phyloP scores from a whole-genome alignment of 139 green algal genomes.

The Volvox reticuliferus region DNA sequence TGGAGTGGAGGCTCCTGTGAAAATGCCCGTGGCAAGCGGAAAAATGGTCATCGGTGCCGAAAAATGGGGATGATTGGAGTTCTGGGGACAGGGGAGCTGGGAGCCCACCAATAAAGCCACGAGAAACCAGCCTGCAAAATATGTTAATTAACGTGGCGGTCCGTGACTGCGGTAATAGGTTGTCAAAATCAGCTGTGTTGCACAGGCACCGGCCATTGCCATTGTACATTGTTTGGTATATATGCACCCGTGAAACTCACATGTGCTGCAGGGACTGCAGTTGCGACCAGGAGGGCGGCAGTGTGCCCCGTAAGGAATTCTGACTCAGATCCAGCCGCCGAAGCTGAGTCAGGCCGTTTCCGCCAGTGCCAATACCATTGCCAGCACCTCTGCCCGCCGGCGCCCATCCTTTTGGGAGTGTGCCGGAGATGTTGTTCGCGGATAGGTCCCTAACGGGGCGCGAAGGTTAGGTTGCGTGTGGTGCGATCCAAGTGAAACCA shows the following conservation, averaged over 20 bases:
- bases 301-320: slow-evolving; percentile 3
- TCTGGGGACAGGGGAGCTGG: too few species aligned
- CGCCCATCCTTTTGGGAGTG: neutral
- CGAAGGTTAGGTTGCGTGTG: too few species aligned
- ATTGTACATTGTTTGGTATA: too few species aligned
- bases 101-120: too few species aligned
- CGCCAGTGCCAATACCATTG: neutral
- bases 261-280: slow-evolving; percentile 17
- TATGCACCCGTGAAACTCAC: neutral
- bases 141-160: too few species aligned
- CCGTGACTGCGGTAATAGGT: too few species aligned
- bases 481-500: too few species aligned
- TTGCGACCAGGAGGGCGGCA: slow-evolving; percentile 8
- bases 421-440: slow-evolving; percentile 23
- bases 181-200: too few species aligned
- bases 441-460: slow-evolving; percentile 22
- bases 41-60: too few species aligned
- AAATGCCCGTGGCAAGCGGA: neutral
- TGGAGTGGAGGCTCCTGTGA: slow-evolving; percentile 22
- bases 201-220: too few species aligned
- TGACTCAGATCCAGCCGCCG: slow-evolving; percentile 9
- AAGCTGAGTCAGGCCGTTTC: neutral
- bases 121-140: too few species aligned
- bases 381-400: neutral
- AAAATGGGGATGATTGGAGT: too few species aligned